Evolutionary conservation across 1,139 yeast species (phyloP).

Genomic region (Martiniozyma asiatica): DNA sequence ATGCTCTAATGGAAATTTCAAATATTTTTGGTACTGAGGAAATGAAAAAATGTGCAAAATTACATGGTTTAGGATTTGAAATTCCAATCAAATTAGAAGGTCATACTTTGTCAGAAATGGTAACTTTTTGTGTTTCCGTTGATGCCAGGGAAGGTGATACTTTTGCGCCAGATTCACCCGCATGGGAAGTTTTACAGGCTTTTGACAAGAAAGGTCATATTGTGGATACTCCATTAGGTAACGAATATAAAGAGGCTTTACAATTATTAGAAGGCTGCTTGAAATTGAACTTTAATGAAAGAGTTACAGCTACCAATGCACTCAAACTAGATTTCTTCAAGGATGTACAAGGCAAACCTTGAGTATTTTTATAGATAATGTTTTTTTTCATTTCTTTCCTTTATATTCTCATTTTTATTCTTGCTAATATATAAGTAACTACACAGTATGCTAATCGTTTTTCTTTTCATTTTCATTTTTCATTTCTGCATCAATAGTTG

Average conservation of each 20-base stretch:
- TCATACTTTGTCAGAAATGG: constrained; percentile 24
- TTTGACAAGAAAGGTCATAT: constrained; percentile 20
- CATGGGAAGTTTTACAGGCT: constrained; percentile 22
- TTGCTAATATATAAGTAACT: too few species aligned
- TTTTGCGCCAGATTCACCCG: constrained; percentile 25
- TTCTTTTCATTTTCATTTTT: constrained; percentile 1
- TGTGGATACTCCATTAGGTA: constrained; percentile 14
- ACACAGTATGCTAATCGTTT: too few species aligned
- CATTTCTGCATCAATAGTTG: constrained; percentile 18
- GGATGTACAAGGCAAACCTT: too few species aligned
- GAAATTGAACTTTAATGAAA: constrained; percentile 42
- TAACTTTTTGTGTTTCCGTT: constrained; percentile 26
- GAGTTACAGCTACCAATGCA: constrained; percentile 46
- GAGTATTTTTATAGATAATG: constrained; percentile 5
- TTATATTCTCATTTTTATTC: neutral
- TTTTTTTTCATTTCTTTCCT: neutral
- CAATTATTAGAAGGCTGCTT: constrained; percentile 44
- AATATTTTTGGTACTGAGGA: constrained; percentile 71
- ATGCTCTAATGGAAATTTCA: constrained; percentile 78
- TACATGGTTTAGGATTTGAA: constrained; percentile 86
- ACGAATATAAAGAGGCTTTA: constrained; percentile 29
- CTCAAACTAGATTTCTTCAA: constrained; percentile 43
- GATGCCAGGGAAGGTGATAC: constrained; percentile 24
- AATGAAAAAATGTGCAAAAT: constrained; percentile 62
- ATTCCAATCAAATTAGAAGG: constrained; percentile 31